Evolutionary conservation across 2,329 filamentous ascomycete genomes (phyloP), one percentile per base, ranked within the genome.

Genomic region (Aspergillus novoparasiticus): DNA sequence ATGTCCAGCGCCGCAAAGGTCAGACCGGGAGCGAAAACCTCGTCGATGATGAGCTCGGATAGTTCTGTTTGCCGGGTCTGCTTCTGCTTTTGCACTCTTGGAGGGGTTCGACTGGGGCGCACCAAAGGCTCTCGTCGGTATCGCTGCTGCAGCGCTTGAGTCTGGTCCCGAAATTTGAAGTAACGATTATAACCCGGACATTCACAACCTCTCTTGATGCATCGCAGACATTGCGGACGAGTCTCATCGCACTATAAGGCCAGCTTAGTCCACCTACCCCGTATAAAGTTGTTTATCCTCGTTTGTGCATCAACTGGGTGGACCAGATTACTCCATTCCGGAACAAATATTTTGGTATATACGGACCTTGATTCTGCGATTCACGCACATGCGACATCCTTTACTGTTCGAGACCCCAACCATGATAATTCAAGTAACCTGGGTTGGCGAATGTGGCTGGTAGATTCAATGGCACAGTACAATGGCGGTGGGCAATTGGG

Each of bases 301-400:
- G 4, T 30, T 51, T 10, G 6, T 19, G 19, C 2, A 41, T 41
- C 16, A n/a, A n/a, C 16, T 3, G 8, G 32, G 11, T 34, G 32
- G 32, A 34, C 6, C 10, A 5, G 16, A 19, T 14, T n/a, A 9
- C 39, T 10, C 39, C 39, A 41, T 41, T n/a, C 19, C 4, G 19
- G 19, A n/a, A 8, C 30, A 4, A 11, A 55, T 8, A 26, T 11
- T 36, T 14, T 4, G 4, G 14, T 23, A 23, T 1, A 50, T 30
- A 61, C 64, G 61, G 1, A 65, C 58, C 64, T 65, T 65, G 34
- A 63, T 45, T 55, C 39, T 61, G 55, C 64, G 64, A 21, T 28
- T 50, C n/a, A 65, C 28, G 46, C 64, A 65, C 32, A 34, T 46
- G 11, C 21, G 43, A 34, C 63, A 65, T 43, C 63, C 63, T 32